Base-by-base conservation (phyloP, 2,329 filamentous ascomycete genomes). In the Botryotinia narcissicola region DNA sequence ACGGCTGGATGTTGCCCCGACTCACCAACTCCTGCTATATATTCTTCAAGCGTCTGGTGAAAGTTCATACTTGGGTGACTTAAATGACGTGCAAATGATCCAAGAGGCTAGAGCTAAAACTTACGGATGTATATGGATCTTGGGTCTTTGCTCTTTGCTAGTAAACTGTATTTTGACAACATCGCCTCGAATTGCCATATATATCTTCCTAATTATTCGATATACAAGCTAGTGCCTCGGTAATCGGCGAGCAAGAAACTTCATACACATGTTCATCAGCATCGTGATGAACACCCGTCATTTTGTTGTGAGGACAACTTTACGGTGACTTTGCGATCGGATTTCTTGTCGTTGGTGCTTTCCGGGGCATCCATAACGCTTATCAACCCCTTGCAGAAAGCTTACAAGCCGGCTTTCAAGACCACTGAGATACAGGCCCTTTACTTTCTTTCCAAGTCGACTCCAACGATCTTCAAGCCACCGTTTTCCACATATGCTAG, bases 401-500 rank as follows among this genome's bases (percentile, higher is more conserved):
- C 29, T 25, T 69, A 29, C 29, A n/a, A 46, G 16, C n/a, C 22
- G n/a, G 10, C 12, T 57, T 20, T 25, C 6, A 37, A 51, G 18
- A 69, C 20, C 70, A 44, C 61, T 44, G 20, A 40, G 32, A 37
- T 61, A 25, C 40, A 29, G 29, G 48, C 48, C 46, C 4, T 59
- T 74, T 76, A 80, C 73, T 79, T 81, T 62, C 77, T 79, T 42
- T 80, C 79, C 29, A 77, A 74, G 72, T 81, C 79, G 64, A 81
- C 76, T 29, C 80, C 80, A 62, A 93, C 85, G 73, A 94, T 93
- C 78, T 91, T 90, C 73, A 95, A 82, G 69, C 74, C 77, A 54
- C 87, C 87, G 51, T 89, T 82, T 79, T 95, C 92, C 70, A 89
- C 89, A 80, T 93, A 94, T 2, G 92, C 93, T 74, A 95, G 82